These are phyloP conservation scores for Geranium brycei DNA, from an alignment of 345 rosid genomes.

Conservation along the genomic window DNA sequence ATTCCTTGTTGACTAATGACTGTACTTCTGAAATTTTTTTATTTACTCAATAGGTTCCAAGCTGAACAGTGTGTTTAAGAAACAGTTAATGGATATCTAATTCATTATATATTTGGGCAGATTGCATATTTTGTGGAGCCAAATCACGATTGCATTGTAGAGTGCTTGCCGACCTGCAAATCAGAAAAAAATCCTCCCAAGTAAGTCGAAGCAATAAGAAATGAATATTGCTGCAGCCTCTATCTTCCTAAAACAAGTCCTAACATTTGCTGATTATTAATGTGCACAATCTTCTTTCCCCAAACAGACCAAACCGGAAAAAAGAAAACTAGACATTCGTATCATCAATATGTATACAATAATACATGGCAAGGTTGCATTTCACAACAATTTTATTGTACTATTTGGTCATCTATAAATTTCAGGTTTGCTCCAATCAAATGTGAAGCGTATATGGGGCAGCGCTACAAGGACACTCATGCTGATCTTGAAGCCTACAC, in stretches of 20 bases:
- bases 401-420: neutral
- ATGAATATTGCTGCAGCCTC: neutral
- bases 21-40: neutral
- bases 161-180: constrained; percentile 85
- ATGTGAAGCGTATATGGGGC: constrained; percentile 52
- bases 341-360: too few relatives aligned
- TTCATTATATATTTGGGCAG: constrained; percentile 23
- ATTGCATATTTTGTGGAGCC: constrained; percentile 79
- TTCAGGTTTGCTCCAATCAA: constrained; percentile 58
- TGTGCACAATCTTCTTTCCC: too few relatives aligned
- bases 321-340: too few relatives aligned
- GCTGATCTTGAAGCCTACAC: constrained; percentile 41
- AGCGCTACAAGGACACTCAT: constrained; percentile 63
- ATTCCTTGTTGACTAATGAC: too few relatives aligned
- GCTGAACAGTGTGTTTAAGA: neutral
- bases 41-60: neutral
- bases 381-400: neutral
- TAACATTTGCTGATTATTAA: too few relatives aligned
- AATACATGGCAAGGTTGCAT: too few relatives aligned
- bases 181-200: constrained; percentile 56
- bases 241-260: too few relatives aligned
- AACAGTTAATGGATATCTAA: neutral
- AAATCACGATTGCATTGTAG: constrained; percentile 71
- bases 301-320: too few relatives aligned
- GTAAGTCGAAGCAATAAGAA: constrained; percentile 30